phyloP scores from a whole-genome alignment of 768 basidiomycete species.

The Rhizopogon roseolus region DNA sequence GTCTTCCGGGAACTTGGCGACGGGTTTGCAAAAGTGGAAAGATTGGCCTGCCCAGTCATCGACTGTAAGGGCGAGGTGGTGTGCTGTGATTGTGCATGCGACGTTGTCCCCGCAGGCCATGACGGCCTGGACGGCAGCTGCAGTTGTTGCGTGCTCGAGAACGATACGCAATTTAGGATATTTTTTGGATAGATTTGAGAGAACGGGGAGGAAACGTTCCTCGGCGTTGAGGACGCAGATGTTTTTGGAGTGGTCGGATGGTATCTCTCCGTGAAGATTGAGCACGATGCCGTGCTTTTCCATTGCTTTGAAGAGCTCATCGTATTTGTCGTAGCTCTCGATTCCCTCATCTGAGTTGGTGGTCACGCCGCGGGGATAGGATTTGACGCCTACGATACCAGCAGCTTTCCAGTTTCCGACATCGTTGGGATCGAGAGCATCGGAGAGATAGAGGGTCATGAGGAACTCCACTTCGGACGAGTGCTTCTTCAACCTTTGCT shows the following conservation, averaged over 20 bases:
- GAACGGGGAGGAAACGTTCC: conserved; percentile 80
- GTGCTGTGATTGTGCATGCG: conserved; percentile 95
- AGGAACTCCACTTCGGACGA: conserved; percentile 74
- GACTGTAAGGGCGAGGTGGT: conserved; percentile 90
- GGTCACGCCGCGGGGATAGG: conserved; percentile 95
- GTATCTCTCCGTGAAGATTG: conserved; percentile 96
- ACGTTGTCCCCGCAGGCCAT: conserved; percentile 76
- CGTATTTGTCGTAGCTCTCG: conserved; percentile 91
- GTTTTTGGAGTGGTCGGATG: conserved; percentile 76
- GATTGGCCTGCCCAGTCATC: conserved; percentile 97
- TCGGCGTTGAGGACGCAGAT: conserved; percentile 94
- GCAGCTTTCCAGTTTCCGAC: conserved; percentile 82
- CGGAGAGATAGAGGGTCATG: conserved; percentile 95
- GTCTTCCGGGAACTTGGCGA: conserved; percentile 95
- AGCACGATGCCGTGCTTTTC: conserved; percentile 90
- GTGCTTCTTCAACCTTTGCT: conserved; percentile 64
- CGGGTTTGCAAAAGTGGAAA: conserved; percentile 96
- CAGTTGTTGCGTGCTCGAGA: conserved; percentile 93
- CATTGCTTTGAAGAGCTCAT: conserved; percentile 92
- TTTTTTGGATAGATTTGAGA: conserved; percentile 69
- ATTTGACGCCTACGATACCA: conserved; percentile 89
- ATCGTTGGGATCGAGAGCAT: conserved; percentile 85
- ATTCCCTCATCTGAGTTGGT: conserved; percentile 96
- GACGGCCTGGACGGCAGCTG: conserved; percentile 85
- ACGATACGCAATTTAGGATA: conserved; percentile 94